Evolutionary conservation across 495 filamentous ascomycete genomes (phyloP), one percentile per base, ranked within the genome.

Genomic region (Penicillium pulvis): DNA sequence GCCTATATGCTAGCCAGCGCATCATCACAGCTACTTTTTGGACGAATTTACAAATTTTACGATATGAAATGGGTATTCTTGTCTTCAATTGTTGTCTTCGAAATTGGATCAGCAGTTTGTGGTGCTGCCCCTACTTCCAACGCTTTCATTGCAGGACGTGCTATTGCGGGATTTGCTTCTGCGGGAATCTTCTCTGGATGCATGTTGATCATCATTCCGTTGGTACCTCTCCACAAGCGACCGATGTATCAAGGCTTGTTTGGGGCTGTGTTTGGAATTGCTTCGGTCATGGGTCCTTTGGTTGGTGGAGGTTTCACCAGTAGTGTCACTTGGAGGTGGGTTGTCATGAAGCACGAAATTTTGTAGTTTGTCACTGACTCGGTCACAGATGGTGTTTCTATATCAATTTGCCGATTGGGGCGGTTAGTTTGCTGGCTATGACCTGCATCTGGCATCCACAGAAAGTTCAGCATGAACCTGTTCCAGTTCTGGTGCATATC

Each of bases 401-500:
- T 59, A 85, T 90, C 56, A 85, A 84, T 52, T 62, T 90, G 5
- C 88, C 89, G 2, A 76, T 93, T 52, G 89, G 90, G 44, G 88
- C 76, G 23, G 68, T 89, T 26, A 86, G 46, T 33, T 9, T 49
- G 23, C 12, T 49, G 16, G 46, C 46, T 9, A 31, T 49, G 46
- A 49, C 39, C 39, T 31, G 31, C 2, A 23, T 54, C 26, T 54
- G 51, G 51, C 39, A 33, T 20, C 51, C 51, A 6, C 20, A 19
- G 6, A 54, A 44, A 31, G 51, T 31, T 7, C 23, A 44, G 8
- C 51, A 20, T 20, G 51, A 54, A 3, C 26, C 24, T 10, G 16
- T 26, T 41, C 41, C 51, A 9, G 20, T 49, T 20, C 6, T 10
- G 14, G 39, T 30, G n/a, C 46, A 49, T 33, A 30, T 49, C 4